Evolutionary conservation across 768 basidiomycete genomes (phyloP).

Genomic region (Trametes cubensis): DNA sequence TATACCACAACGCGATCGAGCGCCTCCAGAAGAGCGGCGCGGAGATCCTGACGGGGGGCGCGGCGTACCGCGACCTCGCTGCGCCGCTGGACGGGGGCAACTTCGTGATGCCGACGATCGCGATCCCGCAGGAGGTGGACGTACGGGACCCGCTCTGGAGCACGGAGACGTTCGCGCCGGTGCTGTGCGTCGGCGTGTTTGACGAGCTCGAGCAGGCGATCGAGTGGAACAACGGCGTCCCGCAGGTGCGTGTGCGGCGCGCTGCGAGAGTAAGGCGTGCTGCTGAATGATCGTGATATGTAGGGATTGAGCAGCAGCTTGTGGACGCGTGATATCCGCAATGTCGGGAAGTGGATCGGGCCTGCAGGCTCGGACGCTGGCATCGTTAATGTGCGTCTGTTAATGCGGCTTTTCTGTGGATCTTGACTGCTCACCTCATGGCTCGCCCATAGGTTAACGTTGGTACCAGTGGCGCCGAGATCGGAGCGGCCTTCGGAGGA

Average conservation of each 20-base stretch:
- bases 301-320: slow-evolving; percentile 91
- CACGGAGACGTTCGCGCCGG: slow-evolving; percentile 86
- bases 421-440: background rate
- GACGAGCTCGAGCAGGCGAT: slow-evolving; percentile 87
- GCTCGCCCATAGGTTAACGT: slow-evolving; percentile 58
- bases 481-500: slow-evolving; percentile 89
- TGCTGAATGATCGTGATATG: slow-evolving; percentile 41
- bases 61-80: slow-evolving; percentile 45
- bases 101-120: slow-evolving; percentile 88
- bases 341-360: slow-evolving; percentile 91
- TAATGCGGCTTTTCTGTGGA: background rate
- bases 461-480: slow-evolving; percentile 71
- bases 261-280: background rate
- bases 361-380: slow-evolving; percentile 88
- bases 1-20: slow-evolving; percentile 63
- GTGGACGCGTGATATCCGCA: slow-evolving; percentile 85
- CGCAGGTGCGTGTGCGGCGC: slow-evolving; percentile 50
- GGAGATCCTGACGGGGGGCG: slow-evolving; percentile 76
- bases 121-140: slow-evolving; percentile 63
- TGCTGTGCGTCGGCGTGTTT: slow-evolving; percentile 84
- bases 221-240: slow-evolving; percentile 87
- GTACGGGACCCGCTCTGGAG: slow-evolving; percentile 65
- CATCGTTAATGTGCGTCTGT: slow-evolving; percentile 80
- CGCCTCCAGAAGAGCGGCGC: slow-evolving; percentile 68
- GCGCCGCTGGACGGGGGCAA: slow-evolving; percentile 66